Base-by-base conservation (phyloP, 2,329 filamentous ascomycete species). In the Colletotrichum filicis region DNA sequence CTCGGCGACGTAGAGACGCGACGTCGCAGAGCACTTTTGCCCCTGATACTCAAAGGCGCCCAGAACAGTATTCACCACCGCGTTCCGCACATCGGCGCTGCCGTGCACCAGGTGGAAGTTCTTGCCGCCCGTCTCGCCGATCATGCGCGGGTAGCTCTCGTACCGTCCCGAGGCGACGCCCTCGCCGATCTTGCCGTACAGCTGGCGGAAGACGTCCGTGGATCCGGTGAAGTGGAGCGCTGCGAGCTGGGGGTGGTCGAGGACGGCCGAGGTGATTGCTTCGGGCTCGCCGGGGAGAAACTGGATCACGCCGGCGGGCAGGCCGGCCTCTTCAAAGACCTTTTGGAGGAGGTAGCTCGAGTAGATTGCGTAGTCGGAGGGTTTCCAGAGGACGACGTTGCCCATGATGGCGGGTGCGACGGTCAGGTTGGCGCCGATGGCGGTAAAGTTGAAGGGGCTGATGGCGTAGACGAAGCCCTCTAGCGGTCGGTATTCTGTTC, bases 361-460 rank as follows among this genome's bases (percentile, higher is more conserved):
- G n/a, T 93, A 93, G 75, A 98, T 93, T 46, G 95, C 94, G n/a
- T 88, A 92, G 77, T 96, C 94, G 16, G 94, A 97, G n/a, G 95
- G 95, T 88, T 98, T 98, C 95, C 95, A 98, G 59, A 98, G 85
- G 5, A 98, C 95, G 1, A 98, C 96, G 82, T 98, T 98, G 71
- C 95, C 95, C 87, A 98, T 92, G 68, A 98, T 86, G 1, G 95
- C 95, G 19, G 96, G 95, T 0, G 94, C 92, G 61, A 91, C 93
- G 19, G 93, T 91, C 53, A 98, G 87, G 84, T 98, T 98, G 69
- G 93, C 96, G 14, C 92, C 95, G 78, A 98, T 97, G 75, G 95
- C 95, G 30, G 95, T 98, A 85, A 98, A 98, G 87, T 98, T 98
- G 89, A 98, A 98, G 56, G 95, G 95, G 73, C 92, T 94, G 78